Evolutionary conservation across 805 yeast genomes (phyloP).

Genomic region (Sugiyamaella smithiae): DNA sequence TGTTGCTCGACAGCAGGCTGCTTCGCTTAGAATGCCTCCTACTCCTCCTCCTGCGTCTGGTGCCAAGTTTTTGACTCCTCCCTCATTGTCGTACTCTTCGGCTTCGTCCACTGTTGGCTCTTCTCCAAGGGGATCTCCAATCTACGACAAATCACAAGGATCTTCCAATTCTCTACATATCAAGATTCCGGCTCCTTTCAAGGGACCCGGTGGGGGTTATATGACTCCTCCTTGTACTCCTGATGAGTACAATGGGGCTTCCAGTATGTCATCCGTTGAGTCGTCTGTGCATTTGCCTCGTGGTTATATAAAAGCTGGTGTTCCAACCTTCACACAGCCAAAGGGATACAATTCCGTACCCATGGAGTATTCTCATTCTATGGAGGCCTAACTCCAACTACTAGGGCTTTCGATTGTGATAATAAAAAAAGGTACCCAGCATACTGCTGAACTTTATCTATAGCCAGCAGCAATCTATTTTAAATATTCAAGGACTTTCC

Average conservation of each 20-base stretch:
- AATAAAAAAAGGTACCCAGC: too few relatives aligned
- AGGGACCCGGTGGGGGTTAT: slow-evolving; percentile 15
- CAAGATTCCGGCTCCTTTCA: slow-evolving; percentile 10
- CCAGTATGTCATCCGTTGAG: background rate
- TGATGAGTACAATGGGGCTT: slow-evolving; percentile 15
- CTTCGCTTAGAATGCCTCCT: slow-evolving; percentile 18
- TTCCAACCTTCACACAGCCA: background rate
- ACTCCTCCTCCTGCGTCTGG: slow-evolving; percentile 26
- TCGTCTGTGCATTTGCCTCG: background rate
- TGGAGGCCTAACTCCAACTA: background rate
- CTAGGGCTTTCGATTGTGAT: too few relatives aligned
- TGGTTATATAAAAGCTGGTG: background rate
- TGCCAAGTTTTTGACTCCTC: slow-evolving; percentile 34
- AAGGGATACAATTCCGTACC: slow-evolving; percentile 10
- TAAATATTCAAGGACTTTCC: slow-evolving; percentile 4
- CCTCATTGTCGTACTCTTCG: slow-evolving; percentile 34
- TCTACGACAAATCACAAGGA: slow-evolving; percentile 5
- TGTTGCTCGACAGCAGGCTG: slow-evolving; percentile 28
- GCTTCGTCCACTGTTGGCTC: slow-evolving; percentile 20
- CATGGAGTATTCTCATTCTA: slow-evolving; percentile 11
- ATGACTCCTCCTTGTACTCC: slow-evolving; percentile 27
- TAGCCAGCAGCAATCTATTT: background rate
- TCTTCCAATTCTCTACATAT: slow-evolving; percentile 1
- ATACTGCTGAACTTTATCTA: too few relatives aligned
- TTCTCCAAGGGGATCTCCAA: slow-evolving; percentile 10